phyloP scores from a whole-genome alignment of 768 basidiomycete species.

The Suillus luteus region DNA sequence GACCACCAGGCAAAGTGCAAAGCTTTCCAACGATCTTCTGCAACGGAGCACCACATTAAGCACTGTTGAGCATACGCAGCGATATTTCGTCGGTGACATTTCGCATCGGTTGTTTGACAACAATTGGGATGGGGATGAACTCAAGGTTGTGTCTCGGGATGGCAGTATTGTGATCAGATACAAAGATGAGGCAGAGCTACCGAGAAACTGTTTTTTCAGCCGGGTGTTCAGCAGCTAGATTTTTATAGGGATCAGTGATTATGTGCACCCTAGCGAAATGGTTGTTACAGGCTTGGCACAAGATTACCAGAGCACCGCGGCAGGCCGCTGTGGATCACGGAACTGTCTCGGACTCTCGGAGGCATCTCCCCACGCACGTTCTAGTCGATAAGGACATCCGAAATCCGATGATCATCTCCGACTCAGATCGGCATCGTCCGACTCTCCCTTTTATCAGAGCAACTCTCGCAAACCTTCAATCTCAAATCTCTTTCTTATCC shows the following conservation, averaged over 20 bases:
- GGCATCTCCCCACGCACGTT: not conserved
- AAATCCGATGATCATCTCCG: constrained; percentile 19
- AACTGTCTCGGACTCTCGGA: not conserved
- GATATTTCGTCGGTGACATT: constrained; percentile 47
- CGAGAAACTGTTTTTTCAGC: constrained; percentile 16
- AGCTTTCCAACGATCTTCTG: constrained; percentile 36
- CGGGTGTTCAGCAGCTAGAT: constrained; percentile 17
- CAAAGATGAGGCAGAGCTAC: constrained; percentile 33
- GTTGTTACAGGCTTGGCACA: not conserved
- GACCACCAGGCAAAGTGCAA: constrained; percentile 29
- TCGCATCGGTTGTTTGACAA: constrained; percentile 28
- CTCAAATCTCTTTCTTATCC: constrained; percentile 13
- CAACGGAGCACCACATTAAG: constrained; percentile 34
- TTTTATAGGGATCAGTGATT: not conserved
- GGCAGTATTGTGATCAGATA: constrained; percentile 41
- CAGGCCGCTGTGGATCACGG: not conserved
- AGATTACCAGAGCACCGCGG: not conserved
- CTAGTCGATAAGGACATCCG: constrained; percentile 15
- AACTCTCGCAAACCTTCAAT: not conserved
- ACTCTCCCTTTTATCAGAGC: constrained; percentile 17
- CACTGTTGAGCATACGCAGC: constrained; percentile 33
- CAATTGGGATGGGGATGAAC: constrained; percentile 43
- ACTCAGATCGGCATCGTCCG: constrained; percentile 23
- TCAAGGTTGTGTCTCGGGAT: constrained; percentile 37
- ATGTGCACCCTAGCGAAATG: not conserved